Evolutionary conservation across 805 yeast genomes (phyloP), one percentile per base, ranked within the genome.

Genomic region (Saccharomycopsis sp.): DNA sequence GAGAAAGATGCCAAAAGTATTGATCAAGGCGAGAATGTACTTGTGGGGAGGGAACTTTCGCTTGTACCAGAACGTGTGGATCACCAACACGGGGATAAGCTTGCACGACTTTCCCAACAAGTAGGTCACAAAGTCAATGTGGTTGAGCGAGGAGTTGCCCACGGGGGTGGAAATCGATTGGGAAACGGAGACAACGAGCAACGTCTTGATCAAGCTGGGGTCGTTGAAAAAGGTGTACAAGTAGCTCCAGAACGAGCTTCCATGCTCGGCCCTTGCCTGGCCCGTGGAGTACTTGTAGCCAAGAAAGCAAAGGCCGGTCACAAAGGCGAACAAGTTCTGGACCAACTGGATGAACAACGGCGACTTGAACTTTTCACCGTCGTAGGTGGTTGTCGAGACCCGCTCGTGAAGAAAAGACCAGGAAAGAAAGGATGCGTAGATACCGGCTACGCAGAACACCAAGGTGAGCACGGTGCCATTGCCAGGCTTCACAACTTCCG

Each of bases 401-500:
- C 89, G 77, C 58, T 92, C 98, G 55, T 92, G 97, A 9, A 92
- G 71, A 27, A 85, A 71, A 0, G 95, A 87, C 98, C 98, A 92
- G 1, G 89, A 70, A 20, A 92, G 62, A 53, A 92, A 92, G 36
- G 95, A 80, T 2, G 74, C 75, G 54, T 92, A 92, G 27, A 92
- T 83, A 0, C 96, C 96, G 9, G 36, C 30, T 3, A 46, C 45
- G 18, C 49, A 46, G 29, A 33, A 33, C 27, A 46, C 4, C 15
- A 46, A 36, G 12, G 36, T 37, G 34, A 32, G 21, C 10, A 40
- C n/a, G 4, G 19, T 34, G 6, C 31, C n/a, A n/a, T n/a, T n/a
- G n/a, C n/a, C n/a, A n/a, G n/a, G n/a, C n/a, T n/a, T n/a, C n/a
- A n/a, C n/a, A n/a, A n/a, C n/a, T n/a, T n/a, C n/a, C n/a, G n/a